Base-by-base conservation (phyloP, 2,329 filamentous ascomycete genomes). In the Stemphylium beticola region DNA sequence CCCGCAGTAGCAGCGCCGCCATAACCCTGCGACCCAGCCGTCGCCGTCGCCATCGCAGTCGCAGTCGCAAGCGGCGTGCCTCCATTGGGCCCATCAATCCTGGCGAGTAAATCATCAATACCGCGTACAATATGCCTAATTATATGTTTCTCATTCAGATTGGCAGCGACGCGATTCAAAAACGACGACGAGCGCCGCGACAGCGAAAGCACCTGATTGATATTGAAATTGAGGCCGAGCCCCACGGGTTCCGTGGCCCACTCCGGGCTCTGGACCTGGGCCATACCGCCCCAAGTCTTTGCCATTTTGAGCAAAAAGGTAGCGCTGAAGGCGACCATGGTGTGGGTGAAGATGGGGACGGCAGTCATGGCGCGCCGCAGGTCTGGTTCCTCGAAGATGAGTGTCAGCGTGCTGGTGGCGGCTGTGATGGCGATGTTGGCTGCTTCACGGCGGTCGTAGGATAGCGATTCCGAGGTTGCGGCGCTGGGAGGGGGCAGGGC, bases 281-380 rank as follows among this genome's bases (percentile, higher is more conserved):
- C 62, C 24, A 77, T 68, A 5, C 68, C 66, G 3, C 79, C 78
- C 32, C 74, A 79, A 4, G 78, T 81, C 45, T 76, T 77, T 2
- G 79, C 77, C 12, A 82, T 74, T 55, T 82, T 81, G 15, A 81
- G 74, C 1, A 83, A 71, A 49, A 83, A 83, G 56, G 81, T 80
- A 53, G 79, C 81, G 9, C 80, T 79, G 54, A 83, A 83, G 0
- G 79, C 79, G 0, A 80, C 81, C 81, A 83, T 83, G 44, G 79
- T 80, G 56, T 81, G 79, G 20, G 81, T 77, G 48, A 82, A 83
- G 1, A 79, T 78, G 1, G 81, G 81, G 58, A 83, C 79, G 2
- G 80, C 78, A 53, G 55, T 71, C 18, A 77, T 68, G 9, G 77
- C 78, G 22, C 69, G 70, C 3, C 76, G 73, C 1, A 82, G 72